These are phyloP conservation scores for Hypoxylon intermedium DNA, from an alignment of 495 filamentous ascomycete species.

Conservation along the genomic window DNA sequence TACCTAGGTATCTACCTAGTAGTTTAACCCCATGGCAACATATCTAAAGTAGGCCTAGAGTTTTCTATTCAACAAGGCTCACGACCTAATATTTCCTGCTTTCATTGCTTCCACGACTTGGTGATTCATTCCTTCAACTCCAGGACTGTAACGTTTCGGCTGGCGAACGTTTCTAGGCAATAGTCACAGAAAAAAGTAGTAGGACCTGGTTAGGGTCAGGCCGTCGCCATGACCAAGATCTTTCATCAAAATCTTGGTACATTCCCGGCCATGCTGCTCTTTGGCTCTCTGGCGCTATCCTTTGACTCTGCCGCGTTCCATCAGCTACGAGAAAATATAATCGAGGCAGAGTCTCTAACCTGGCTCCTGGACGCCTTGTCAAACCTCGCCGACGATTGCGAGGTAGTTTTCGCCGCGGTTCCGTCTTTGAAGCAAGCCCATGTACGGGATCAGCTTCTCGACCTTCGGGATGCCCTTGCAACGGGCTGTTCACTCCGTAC, in stretches of 20 bases:
- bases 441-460: neutral
- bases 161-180: too few relatives aligned
- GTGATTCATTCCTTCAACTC: neutral
- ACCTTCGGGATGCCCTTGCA: conserved; percentile 1
- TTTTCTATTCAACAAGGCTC: neutral
- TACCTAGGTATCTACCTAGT: too few relatives aligned
- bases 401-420: neutral
- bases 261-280: conserved; percentile 34
- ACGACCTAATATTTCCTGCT: neutral
- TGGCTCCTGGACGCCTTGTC: neutral
- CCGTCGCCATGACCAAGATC: conserved; percentile 3
- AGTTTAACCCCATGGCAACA: neutral
- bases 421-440: neutral
- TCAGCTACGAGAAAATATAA: conserved; percentile 32
- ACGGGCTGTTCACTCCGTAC: conserved; percentile 29
- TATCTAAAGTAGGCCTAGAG: neutral
- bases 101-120: neutral
- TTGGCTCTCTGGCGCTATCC: conserved; percentile 44
- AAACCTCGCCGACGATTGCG: neutral
- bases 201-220: neutral
- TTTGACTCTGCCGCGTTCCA: conserved; percentile 38
- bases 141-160: too few relatives aligned
- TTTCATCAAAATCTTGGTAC: conserved; percentile 4
- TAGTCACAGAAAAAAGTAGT: neutral
- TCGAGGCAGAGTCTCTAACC: conserved; percentile 3